These are phyloP conservation scores for Myxozyma vanderwaltii DNA, from an alignment of 805 yeast genomes.

Conservation along the genomic window DNA sequence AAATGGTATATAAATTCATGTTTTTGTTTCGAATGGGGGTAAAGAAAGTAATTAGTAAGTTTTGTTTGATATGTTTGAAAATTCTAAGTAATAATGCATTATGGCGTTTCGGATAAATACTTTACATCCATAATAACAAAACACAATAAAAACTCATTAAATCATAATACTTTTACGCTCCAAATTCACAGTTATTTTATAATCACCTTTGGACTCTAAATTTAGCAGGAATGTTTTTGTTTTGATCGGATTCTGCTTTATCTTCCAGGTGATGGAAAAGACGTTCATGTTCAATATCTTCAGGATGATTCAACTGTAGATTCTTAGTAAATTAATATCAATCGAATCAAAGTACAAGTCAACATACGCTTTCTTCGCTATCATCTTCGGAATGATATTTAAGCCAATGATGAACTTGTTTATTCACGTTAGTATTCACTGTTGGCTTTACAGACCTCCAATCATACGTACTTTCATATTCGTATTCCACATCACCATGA, in stretches of 20 bases:
- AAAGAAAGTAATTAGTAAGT: no score
- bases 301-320: conserved; percentile 17
- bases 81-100: no score
- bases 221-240: conserved; percentile 28
- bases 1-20: conserved; percentile 5
- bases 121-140: background rate
- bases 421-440: conserved; percentile 44
- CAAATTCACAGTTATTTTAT: no score
- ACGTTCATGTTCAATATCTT: conserved; percentile 29
- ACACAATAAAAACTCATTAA: no score
- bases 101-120: conserved; percentile 8
- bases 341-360: background rate
- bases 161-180: no score
- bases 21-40: no score
- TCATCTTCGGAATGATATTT: conserved; percentile 47
- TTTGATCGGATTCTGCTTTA: conserved; percentile 21
- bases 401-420: conserved; percentile 93
- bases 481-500: conserved; percentile 89
- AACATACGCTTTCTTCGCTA: conserved; percentile 26
- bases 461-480: conserved; percentile 62
- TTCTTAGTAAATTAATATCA: background rate
- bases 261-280: conserved; percentile 32
- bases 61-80: no score
- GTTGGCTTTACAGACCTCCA: background rate
- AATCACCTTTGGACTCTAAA: conserved; percentile 23